These are phyloP conservation scores for Cutaneotrichosporon cyanovorans DNA, from an alignment of 1,284 basidiomycete species.

Conservation along the genomic window DNA sequence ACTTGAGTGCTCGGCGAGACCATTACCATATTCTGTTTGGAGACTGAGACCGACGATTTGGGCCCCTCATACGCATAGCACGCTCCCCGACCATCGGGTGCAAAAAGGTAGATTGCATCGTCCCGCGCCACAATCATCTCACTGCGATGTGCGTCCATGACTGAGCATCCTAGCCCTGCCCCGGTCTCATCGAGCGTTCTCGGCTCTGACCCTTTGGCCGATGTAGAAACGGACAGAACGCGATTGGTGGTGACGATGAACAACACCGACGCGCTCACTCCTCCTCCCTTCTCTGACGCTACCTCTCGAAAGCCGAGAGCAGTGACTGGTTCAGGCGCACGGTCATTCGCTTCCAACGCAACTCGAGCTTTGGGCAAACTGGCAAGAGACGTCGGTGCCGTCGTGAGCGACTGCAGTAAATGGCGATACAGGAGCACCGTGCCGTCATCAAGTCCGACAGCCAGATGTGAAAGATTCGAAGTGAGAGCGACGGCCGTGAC, in stretches of 20 bases:
- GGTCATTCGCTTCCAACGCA: slow-evolving; percentile 61
- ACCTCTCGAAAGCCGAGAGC: slow-evolving; percentile 75
- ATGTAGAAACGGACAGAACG: slow-evolving; percentile 58
- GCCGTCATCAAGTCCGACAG: slow-evolving; percentile 89
- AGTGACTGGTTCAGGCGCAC: slow-evolving; percentile 69
- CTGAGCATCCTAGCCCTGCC: slow-evolving; percentile 71
- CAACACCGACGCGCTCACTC: slow-evolving; percentile 50
- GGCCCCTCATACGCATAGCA: slow-evolving; percentile 80
- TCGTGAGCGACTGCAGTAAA: slow-evolving; percentile 75
- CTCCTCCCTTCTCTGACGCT: slow-evolving; percentile 4
- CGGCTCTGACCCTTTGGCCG: slow-evolving; percentile 63
- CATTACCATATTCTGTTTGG: slow-evolving; percentile 75
- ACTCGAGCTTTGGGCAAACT: slow-evolving; percentile 70
- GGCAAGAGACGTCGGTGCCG: slow-evolving; percentile 53
- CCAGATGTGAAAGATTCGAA: slow-evolving; percentile 70
- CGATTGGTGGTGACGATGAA: slow-evolving; percentile 83
- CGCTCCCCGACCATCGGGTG: slow-evolving; percentile 70
- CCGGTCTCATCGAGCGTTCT: slow-evolving; percentile 77
- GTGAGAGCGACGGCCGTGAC: slow-evolving; percentile 76
- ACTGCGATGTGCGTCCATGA: slow-evolving; percentile 61
- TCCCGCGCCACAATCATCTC: slow-evolving; percentile 82
- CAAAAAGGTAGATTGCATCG: slow-evolving; percentile 85
- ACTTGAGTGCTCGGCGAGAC: slow-evolving; percentile 76
- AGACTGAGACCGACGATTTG: slow-evolving; percentile 55
- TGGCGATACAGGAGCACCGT: slow-evolving; percentile 85